These are phyloP conservation scores for Leishmania amazonensis DNA, from an alignment of 208 protist species.

Conservation along the genomic window DNA sequence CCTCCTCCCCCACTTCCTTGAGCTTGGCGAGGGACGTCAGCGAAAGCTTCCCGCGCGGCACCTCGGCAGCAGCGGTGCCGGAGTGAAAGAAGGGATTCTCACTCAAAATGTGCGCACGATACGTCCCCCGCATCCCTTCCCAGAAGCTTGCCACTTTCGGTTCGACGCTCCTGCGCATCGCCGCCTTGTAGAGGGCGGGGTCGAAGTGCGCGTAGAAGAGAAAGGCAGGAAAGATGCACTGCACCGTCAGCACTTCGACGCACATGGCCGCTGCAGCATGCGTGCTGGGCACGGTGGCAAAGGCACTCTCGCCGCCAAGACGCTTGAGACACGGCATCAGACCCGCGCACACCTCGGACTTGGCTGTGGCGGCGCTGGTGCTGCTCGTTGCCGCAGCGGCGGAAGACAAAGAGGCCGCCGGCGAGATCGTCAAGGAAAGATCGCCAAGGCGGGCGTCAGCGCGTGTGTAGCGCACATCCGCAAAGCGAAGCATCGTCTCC, in stretches of 20 bases:
- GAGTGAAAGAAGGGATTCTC: slow-evolving; percentile 48
- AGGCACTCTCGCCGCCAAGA: slow-evolving; percentile 34
- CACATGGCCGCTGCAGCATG: slow-evolving; percentile 39
- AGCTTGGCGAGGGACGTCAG: slow-evolving; percentile 38
- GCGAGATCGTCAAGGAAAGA: slow-evolving; percentile 34
- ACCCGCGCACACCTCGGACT: slow-evolving; percentile 31
- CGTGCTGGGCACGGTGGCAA: slow-evolving; percentile 38
- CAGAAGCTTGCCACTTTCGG: slow-evolving; percentile 64
- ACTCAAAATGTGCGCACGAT: slow-evolving; percentile 48
- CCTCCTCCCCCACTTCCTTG: slow-evolving; percentile 48
- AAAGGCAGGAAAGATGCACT: slow-evolving; percentile 79
- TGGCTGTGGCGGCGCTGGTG: not conserved
- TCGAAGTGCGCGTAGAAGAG: slow-evolving; percentile 73
- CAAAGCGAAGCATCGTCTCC: slow-evolving; percentile 70
- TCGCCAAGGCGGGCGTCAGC: slow-evolving; percentile 35
- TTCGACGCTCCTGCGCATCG: slow-evolving; percentile 53
- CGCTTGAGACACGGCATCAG: slow-evolving; percentile 45
- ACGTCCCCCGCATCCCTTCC: slow-evolving; percentile 62
- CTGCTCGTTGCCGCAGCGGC: not conserved
- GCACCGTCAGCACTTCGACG: slow-evolving; percentile 46
- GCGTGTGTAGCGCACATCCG: slow-evolving; percentile 43
- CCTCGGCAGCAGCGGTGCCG: slow-evolving; percentile 7
- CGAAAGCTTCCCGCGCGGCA: slow-evolving; percentile 25
- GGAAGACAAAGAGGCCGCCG: not conserved
- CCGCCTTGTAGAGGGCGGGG: slow-evolving; percentile 39